Conservation (phyloP, 2,329 filamentous ascomycete species). For the Biscogniauxia marginata region DNA sequence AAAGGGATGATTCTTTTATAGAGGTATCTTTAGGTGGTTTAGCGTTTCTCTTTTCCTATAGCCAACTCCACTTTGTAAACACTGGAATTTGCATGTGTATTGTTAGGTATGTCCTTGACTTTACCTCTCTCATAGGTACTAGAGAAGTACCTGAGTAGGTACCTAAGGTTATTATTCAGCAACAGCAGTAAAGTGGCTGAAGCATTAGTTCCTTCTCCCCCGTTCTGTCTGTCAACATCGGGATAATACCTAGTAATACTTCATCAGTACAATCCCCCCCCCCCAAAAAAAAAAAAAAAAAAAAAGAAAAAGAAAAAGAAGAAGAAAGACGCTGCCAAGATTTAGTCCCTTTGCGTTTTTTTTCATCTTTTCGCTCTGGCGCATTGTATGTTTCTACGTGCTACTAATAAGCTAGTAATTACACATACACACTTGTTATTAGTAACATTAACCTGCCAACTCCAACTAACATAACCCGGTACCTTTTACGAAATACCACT, state of each 20-base stretch:
- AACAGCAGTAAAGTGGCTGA: neutral
- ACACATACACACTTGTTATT: too few species aligned
- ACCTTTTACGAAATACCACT: neutral
- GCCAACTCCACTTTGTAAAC: neutral
- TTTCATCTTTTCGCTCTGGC: too few species aligned
- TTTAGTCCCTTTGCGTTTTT: neutral
- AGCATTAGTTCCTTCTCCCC: neutral
- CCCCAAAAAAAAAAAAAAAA: too few species aligned
- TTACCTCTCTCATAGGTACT: too few species aligned
- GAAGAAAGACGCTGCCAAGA: neutral
- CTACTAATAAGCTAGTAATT: too few species aligned
- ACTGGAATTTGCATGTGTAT: neutral
- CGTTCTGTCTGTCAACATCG: neutral
- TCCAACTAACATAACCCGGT: neutral
- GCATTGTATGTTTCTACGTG: too few species aligned
- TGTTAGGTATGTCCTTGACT: too few species aligned
- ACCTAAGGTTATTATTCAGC: neutral
- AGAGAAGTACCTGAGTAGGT: too few species aligned
- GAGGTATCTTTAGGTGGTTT: neutral
- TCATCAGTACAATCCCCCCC: too few species aligned
- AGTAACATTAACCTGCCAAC: too few species aligned
- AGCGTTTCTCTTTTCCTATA: neutral
- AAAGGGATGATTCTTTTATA: neutral
- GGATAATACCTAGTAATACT: neutral
- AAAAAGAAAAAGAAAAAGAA: neutral